Percentiles rank a stretch among this genome's conserved stretches.
These are phyloP conservation scores for Skeletonema grethae DNA, from an alignment of 108 stramenopile species.

Conservation along the genomic window DNA sequence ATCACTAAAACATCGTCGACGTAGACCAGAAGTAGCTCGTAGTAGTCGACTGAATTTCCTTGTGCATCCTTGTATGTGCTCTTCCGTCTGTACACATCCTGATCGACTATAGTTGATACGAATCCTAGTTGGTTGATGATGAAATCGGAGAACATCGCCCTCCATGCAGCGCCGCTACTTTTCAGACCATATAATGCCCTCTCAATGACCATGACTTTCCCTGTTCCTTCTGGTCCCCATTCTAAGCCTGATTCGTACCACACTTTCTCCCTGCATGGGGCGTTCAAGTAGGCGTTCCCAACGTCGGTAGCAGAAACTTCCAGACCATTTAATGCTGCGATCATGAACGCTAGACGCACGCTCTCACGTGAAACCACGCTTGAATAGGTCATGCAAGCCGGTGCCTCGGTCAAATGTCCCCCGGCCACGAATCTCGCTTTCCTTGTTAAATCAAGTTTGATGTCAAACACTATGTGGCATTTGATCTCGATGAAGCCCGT, in stretches of 20 bases:
- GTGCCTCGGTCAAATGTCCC: constrained; percentile 26
- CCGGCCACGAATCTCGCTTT: constrained; percentile 38
- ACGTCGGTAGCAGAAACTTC: constrained; percentile 38
- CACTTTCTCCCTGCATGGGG: constrained; percentile 31
- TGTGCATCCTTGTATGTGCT: neutral
- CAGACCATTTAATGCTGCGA: constrained; percentile 45
- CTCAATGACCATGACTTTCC: constrained; percentile 27
- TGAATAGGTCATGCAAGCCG: constrained; percentile 44
- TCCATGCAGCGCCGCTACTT: constrained; percentile 25
- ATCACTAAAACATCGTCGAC: constrained; percentile 5
- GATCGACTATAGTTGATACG: constrained; percentile 11
- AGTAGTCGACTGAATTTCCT: constrained; percentile 21
- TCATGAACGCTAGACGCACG: constrained; percentile 36
- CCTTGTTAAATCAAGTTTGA: constrained; percentile 51
- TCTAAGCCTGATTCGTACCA: constrained; percentile 42
- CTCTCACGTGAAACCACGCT: constrained; percentile 59
- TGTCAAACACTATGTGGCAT: constrained; percentile 55
- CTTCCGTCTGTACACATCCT: constrained; percentile 40
- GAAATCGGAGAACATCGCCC: constrained; percentile 20
- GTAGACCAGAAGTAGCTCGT: constrained; percentile 14
- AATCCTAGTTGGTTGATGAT: constrained; percentile 9
- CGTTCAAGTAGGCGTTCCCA: constrained; percentile 47
- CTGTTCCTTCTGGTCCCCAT: constrained; percentile 37
- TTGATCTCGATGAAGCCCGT: constrained; percentile 18
- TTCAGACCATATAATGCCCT: constrained; percentile 58